Percentiles rank a stretch among this genome's conserved stretches.
These are phyloP conservation scores for Opeltia flavorubescens DNA, from an alignment of 495 filamentous ascomycete genomes.

Conservation along the genomic window DNA sequence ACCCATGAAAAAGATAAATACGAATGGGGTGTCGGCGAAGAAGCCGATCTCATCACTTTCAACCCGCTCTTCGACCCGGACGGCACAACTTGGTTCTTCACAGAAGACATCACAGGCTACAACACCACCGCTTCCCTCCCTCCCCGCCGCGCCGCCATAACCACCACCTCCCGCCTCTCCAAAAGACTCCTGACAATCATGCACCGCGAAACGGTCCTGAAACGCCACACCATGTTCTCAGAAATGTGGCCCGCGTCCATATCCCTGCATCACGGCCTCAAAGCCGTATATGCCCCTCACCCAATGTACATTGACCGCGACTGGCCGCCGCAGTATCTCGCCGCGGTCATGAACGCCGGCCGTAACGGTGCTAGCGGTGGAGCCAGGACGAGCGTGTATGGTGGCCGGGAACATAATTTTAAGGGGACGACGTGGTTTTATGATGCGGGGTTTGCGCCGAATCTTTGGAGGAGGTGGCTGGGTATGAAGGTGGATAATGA, in stretches of 20 bases:
- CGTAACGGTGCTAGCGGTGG: constrained; percentile 67
- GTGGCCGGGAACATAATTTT: constrained; percentile 83
- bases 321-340: constrained; percentile 73
- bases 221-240: constrained; percentile 79
- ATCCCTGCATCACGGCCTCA: constrained; percentile 85
- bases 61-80: constrained; percentile 90
- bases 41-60: constrained; percentile 85
- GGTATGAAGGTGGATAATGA: constrained; percentile 74
- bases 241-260: constrained; percentile 90
- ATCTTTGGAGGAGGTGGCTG: constrained; percentile 78
- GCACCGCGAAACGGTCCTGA: constrained; percentile 73
- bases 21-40: constrained; percentile 80
- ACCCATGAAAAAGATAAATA: constrained; percentile 67
- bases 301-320: constrained; percentile 79
- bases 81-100: constrained; percentile 74
- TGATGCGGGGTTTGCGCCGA: constrained; percentile 69
- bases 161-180: constrained; percentile 72
- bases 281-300: constrained; percentile 88
- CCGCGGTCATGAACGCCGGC: constrained; percentile 72
- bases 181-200: constrained; percentile 69
- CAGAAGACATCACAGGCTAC: constrained; percentile 83
- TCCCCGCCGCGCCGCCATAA: constrained; percentile 77
- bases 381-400: constrained; percentile 59
- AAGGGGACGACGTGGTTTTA: constrained; percentile 88
- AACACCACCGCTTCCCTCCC: constrained; percentile 50